phyloP scores from a whole-genome alignment of 179 eudicot genomes.

The Dionaea muscipula region DNA sequence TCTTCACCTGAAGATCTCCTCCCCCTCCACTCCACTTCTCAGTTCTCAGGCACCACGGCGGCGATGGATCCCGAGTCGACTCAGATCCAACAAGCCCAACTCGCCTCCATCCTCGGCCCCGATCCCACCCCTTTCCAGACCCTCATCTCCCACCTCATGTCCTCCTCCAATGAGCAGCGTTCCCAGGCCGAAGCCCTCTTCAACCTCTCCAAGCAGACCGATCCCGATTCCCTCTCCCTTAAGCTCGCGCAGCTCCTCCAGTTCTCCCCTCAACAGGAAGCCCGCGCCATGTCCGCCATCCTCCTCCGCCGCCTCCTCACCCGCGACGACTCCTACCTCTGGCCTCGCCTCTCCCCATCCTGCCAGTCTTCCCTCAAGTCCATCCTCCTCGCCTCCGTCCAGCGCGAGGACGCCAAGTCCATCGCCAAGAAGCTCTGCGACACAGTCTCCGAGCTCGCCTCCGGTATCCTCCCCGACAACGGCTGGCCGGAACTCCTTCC shows the following conservation, averaged over 20 bases:
- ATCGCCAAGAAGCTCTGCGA: conserved; percentile 71
- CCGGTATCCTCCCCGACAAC: conserved; percentile 60
- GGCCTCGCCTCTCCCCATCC: conserved; percentile 46
- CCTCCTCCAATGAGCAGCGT: conserved; percentile 66
- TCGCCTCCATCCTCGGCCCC: conserved; percentile 50
- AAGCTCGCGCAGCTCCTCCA: conserved; percentile 65
- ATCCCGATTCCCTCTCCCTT: conserved; percentile 62
- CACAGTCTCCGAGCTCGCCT: conserved; percentile 68
- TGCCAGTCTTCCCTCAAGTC: conserved; percentile 56
- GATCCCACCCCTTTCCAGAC: conserved; percentile 68
- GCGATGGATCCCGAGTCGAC: conserved; percentile 39
- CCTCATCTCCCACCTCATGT: conserved; percentile 71
- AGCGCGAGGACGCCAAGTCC: conserved; percentile 46
- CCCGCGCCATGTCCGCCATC: conserved; percentile 76
- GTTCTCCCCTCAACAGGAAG: conserved; percentile 42
- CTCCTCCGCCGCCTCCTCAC: conserved; percentile 65
- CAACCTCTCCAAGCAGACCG: conserved; percentile 54
- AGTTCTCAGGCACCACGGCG: no score
- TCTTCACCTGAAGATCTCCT: no score
- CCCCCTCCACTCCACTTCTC: no score
- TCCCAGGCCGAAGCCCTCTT: conserved; percentile 62
- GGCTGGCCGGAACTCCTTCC: conserved; percentile 80
- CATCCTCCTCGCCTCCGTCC: conserved; percentile 38
- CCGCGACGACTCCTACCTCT: conserved; percentile 44
- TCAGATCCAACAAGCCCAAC: conserved; percentile 21